Conservation (phyloP, 139 green algal species). For the Astrephomene gubernaculifera region DNA sequence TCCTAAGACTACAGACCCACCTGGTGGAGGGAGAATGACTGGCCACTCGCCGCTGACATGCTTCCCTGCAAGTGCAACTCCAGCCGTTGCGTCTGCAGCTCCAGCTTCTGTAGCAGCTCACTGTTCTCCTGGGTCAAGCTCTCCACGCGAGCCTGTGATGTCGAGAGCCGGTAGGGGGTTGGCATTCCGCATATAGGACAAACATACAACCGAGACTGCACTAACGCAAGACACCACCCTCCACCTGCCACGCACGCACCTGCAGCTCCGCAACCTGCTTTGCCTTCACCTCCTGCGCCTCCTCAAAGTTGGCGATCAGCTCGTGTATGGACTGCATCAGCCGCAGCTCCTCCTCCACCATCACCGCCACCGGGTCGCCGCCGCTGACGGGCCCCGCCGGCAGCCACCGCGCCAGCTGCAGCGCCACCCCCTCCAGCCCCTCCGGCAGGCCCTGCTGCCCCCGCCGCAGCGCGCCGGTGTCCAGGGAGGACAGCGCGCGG, state of each 20-base stretch:
- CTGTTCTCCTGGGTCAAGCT: background rate
- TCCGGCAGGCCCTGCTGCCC: background rate
- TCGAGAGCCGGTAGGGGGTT: background rate
- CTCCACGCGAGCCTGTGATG: background rate
- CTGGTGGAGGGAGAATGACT: slow-evolving; percentile 1
- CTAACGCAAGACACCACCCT: too few species aligned
- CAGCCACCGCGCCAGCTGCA: slow-evolving; percentile 49
- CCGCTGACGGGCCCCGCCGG: slow-evolving; percentile 40
- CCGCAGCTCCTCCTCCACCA: slow-evolving; percentile 60
- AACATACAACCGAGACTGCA: too few species aligned
- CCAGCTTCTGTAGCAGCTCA: slow-evolving; percentile 22
- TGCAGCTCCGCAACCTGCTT: background rate
- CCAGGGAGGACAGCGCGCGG: slow-evolving; percentile 24
- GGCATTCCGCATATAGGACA: too few species aligned
- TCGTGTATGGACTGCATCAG: slow-evolving; percentile 42
- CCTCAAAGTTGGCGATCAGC: slow-evolving; percentile 47
- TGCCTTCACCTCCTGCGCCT: background rate
- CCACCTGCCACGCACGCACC: slow-evolving; percentile 16
- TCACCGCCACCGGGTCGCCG: slow-evolving; percentile 37
- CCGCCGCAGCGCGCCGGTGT: background rate
- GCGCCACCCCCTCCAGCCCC: slow-evolving; percentile 12
- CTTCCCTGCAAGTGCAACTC: slow-evolving; percentile 39
- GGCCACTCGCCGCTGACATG: background rate
- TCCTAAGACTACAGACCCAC: too few species aligned
- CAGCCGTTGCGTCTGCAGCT: slow-evolving; percentile 49